Base-by-base conservation (phyloP, 352 stramenopile species). In the Globisporangium irregulare region DNA sequence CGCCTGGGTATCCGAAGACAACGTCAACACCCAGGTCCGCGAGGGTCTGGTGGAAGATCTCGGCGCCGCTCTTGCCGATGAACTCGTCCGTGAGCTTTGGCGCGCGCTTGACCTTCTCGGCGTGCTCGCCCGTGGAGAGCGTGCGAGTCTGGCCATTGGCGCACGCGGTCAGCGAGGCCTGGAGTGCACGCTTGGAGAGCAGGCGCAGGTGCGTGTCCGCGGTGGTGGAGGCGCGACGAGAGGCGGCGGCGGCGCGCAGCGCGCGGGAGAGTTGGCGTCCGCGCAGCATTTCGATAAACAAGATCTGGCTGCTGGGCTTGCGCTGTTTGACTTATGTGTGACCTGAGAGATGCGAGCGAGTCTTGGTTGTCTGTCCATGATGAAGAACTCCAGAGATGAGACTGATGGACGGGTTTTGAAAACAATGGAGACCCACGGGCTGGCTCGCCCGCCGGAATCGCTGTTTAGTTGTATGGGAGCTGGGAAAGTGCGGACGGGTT, bases 11-110 rank as follows among this genome's bases (percentile, higher is more conserved):
- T 27, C 95, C 95, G 70, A 98, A 98, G 15, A 98, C 92, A 57
- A 91, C 90, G 59, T 97, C 79, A 3, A 98, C 92, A 53, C 80
- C 91, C 70, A 98, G 80, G 66, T 98, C 91, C 0, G 89, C 77
- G 29, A 98, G 84, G 70, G 95, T 98, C 73, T 94, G 86, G 80
- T 98, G 97, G 72, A 98, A 97, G 71, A 98, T 97, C 72, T 97
- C 87, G 41, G 93, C 95, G 69, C 92, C 95, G 6, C 90, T 97
- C 70, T 98, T 93, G 69, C 91, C 92, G 53, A 97, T 86, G 75
- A 89, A 97, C 74, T 94, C 80, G 74, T 95, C 87, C n/a, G 86
- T 94, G 58, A 70, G 74, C 69, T 86, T 85, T 36, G 75, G 75
- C 34, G 74, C 27, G 61, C 69, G 62, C 63, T 78, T 80, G 56